Evolutionary conservation across 1,284 basidiomycete genomes (phyloP).

Genomic region (Thelephora terrestris): DNA sequence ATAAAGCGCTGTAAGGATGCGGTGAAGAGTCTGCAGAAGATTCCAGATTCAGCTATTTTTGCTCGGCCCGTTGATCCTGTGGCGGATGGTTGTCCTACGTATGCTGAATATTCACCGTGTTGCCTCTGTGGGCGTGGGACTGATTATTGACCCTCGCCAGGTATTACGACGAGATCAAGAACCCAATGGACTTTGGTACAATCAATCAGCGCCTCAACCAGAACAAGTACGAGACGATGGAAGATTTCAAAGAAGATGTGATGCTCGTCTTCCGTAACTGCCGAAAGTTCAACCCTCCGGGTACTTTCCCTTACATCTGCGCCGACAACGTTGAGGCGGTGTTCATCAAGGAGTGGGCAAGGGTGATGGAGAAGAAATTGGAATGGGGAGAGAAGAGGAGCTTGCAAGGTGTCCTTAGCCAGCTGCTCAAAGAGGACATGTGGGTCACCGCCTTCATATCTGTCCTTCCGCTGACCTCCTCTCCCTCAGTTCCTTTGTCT

Average conservation of each 20-base stretch:
- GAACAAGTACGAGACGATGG: conserved; percentile 68
- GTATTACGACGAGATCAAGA: conserved; percentile 86
- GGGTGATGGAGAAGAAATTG: conserved; percentile 65
- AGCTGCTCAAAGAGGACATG: conserved; percentile 63
- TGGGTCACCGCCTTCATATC: conserved; percentile 27
- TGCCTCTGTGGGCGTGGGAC: neutral
- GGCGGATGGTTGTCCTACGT: conserved; percentile 80
- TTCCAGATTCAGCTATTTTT: conserved; percentile 74
- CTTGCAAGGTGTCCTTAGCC: conserved; percentile 63
- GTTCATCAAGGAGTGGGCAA: conserved; percentile 85
- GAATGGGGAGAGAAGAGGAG: conserved; percentile 76
- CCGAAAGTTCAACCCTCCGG: conserved; percentile 79
- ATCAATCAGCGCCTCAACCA: conserved; percentile 64
- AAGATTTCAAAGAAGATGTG: conserved; percentile 73
- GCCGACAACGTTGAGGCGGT: conserved; percentile 66
- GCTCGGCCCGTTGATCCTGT: conserved; percentile 79
- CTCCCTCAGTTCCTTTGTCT: conserved; percentile 53
- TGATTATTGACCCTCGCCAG: conserved; percentile 28
- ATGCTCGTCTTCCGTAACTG: conserved; percentile 86
- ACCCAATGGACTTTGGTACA: conserved; percentile 94
- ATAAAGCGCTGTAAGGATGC: conserved; percentile 75
- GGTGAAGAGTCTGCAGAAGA: conserved; percentile 53
- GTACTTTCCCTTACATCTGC: conserved; percentile 64
- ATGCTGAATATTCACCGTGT: conserved; percentile 22
- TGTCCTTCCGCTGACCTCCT: conserved; percentile 1